phyloP scores from a whole-genome alignment of 192 early-diverging fungal genomes.

The Linnemannia schmuckeri region DNA sequence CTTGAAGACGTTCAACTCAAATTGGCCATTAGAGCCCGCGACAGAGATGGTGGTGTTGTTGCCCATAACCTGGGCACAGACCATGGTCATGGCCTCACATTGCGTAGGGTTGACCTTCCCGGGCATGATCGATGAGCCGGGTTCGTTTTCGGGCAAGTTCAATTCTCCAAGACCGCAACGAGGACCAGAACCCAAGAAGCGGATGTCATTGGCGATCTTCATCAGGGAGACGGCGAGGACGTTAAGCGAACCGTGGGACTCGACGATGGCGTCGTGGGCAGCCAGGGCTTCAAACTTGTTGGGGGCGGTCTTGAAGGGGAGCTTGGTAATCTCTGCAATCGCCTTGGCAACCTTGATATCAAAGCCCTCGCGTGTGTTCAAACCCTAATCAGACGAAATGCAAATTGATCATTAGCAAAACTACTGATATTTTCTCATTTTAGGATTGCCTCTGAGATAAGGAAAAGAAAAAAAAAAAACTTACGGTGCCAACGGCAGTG shows the following conservation, averaged over 20 bases:
- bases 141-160: slow-evolving; percentile 95
- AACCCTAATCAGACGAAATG: slow-evolving; percentile 61
- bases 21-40: slow-evolving; percentile 95
- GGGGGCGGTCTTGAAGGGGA: slow-evolving; percentile 92
- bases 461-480: background rate
- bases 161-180: slow-evolving; percentile 97
- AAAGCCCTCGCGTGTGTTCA: slow-evolving; percentile 94
- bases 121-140: slow-evolving; percentile 98
- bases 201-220: slow-evolving; percentile 99
- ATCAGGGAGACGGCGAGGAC: slow-evolving; percentile 92
- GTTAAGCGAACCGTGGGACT: slow-evolving; percentile 94
- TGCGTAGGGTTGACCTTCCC: slow-evolving; percentile 99
- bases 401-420: background rate
- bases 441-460: background rate
- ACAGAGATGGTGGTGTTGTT: slow-evolving; percentile 94
- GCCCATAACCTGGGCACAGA: slow-evolving; percentile 97
- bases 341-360: slow-evolving; percentile 87
- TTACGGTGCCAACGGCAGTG: slow-evolving; percentile 91
- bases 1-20: slow-evolving; percentile 99
- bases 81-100: slow-evolving; percentile 99
- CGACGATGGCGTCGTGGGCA: slow-evolving; percentile 97
- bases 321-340: slow-evolving; percentile 87
- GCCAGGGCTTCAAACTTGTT: slow-evolving; percentile 99
- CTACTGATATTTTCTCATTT: background rate
- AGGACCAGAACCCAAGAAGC: slow-evolving; percentile 86